phyloP scores from a whole-genome alignment of 768 basidiomycete genomes.

The Leccinum variicolor region DNA sequence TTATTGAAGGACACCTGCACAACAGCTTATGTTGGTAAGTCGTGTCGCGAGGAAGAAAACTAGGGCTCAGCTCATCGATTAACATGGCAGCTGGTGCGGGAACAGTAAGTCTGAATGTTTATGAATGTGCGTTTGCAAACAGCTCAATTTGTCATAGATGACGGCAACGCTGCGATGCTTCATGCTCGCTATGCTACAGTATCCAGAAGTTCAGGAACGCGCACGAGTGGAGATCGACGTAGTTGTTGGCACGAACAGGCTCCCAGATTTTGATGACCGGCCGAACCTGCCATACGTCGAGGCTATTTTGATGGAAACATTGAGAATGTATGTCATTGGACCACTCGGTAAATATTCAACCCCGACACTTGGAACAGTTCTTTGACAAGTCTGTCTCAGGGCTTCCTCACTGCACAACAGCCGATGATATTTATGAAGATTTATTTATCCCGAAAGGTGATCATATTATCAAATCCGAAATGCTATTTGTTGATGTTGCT shows the following conservation, averaged over 20 bases:
- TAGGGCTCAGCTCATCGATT: background rate
- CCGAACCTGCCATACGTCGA: conserved; percentile 28
- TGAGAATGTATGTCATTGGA: conserved; percentile 27
- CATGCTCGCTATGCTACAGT: conserved; percentile 30
- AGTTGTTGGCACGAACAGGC: conserved; percentile 26
- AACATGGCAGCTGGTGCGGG: background rate
- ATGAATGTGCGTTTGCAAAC: background rate
- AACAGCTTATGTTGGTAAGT: conserved; percentile 19
- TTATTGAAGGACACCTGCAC: conserved; percentile 11
- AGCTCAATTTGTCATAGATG: conserved; percentile 2
- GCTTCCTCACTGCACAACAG: conserved; percentile 17
- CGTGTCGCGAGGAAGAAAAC: background rate
- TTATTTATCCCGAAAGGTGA: conserved; percentile 26
- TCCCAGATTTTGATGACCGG: conserved; percentile 27
- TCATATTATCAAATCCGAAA: background rate
- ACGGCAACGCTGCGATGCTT: conserved; percentile 20
- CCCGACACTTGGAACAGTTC: background rate
- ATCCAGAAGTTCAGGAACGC: conserved; percentile 30
- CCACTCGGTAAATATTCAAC: conserved; percentile 21
- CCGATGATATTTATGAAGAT: conserved; percentile 16
- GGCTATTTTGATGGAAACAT: conserved; percentile 29
- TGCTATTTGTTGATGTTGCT: background rate
- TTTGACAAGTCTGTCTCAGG: conserved; percentile 7
- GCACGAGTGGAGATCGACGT: conserved; percentile 30
- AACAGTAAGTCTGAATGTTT: background rate